These are phyloP conservation scores for Tephrocybe sp. DNA, from an alignment of 768 basidiomycete species.

Conservation along the genomic window DNA sequence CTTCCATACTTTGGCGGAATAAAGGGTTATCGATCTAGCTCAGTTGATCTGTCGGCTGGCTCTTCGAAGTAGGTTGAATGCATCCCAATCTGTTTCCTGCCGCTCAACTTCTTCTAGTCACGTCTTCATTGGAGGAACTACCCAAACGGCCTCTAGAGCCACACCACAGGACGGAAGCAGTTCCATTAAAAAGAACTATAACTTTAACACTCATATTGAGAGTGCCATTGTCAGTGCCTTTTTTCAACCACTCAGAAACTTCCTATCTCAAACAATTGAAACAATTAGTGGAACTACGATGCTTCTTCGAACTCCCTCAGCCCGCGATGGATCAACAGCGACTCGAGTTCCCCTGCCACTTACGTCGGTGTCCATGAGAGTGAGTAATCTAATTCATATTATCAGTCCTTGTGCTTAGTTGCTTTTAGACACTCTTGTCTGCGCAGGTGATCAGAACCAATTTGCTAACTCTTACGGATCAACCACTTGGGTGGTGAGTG, in stretches of 20 bases:
- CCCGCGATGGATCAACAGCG: conserved; percentile 12
- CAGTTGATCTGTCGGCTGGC: not conserved
- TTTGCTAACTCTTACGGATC: not conserved
- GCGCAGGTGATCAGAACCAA: not conserved
- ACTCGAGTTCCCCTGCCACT: conserved; percentile 8
- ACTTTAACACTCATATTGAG: conserved; percentile 3
- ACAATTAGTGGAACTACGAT: conserved; percentile 10
- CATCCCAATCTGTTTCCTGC: not conserved
- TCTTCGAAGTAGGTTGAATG: conserved; percentile 1
- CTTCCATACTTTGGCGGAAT: conserved; percentile 15
- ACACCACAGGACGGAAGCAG: conserved; percentile 4
- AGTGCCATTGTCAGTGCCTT: conserved; percentile 14
- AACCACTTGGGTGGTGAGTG: conserved; percentile 1
- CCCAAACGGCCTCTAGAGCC: conserved; percentile 7
- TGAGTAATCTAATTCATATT: not conserved
- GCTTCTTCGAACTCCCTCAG: not conserved
- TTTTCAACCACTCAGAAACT: not conserved
- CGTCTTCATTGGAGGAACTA: conserved; percentile 11
- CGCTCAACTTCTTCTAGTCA: conserved; percentile 3
- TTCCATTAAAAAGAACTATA: conserved; percentile 9
- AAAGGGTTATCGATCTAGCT: conserved; percentile 6
- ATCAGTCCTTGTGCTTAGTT: not conserved
- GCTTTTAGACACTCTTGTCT: not conserved
- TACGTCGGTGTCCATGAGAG: conserved; percentile 3
- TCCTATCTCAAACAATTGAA: not conserved